A percentile compares a stretch with the other conserved stretches of the same genome.
These are phyloP conservation scores for Spathaspora sp. DNA, from an alignment of 805 yeast species.

Conservation along the genomic window DNA sequence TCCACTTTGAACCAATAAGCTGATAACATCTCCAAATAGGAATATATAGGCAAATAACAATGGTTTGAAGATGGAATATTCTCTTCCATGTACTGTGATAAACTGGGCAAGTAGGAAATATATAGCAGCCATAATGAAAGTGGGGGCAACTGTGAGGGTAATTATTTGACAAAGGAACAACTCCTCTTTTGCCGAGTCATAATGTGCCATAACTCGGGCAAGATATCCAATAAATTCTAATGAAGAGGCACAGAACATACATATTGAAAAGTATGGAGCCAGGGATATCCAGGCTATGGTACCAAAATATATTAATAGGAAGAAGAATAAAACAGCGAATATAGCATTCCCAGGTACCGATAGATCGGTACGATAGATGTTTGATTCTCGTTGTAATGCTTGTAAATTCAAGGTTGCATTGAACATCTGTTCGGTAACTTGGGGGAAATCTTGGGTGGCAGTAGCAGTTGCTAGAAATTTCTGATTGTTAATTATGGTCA, in stretches of 20 bases:
- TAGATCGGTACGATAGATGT: constrained; percentile 41
- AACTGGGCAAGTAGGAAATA: constrained; percentile 70
- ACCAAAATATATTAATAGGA: constrained; percentile 17
- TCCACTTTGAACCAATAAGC: constrained; percentile 63
- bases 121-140: constrained; percentile 80
- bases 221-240: constrained; percentile 68
- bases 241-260: constrained; percentile 52
- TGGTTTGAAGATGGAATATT: constrained; percentile 52
- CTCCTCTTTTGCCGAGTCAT: constrained; percentile 24
- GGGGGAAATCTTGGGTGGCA: constrained; percentile 12
- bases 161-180: constrained; percentile 62
- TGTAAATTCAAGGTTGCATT: constrained; percentile 18
- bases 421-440: constrained; percentile 16
- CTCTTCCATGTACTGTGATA: constrained; percentile 54
- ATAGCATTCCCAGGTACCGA: constrained; percentile 55
- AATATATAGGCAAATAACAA: constrained; percentile 62
- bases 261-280: constrained; percentile 64
- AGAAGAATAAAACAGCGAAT: constrained; percentile 51
- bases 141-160: constrained; percentile 74
- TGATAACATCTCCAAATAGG: constrained; percentile 59
- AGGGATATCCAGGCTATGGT: constrained; percentile 37
- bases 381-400: constrained; percentile 10
- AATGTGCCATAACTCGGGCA: constrained; percentile 50
- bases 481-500: constrained; percentile 24
- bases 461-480: constrained; percentile 33